A percentile compares a stretch with the other conserved stretches of the same genome.
Evolutionary conservation across 441 rosid genomes (phyloP).

Genomic region (Geranium incanum): DNA sequence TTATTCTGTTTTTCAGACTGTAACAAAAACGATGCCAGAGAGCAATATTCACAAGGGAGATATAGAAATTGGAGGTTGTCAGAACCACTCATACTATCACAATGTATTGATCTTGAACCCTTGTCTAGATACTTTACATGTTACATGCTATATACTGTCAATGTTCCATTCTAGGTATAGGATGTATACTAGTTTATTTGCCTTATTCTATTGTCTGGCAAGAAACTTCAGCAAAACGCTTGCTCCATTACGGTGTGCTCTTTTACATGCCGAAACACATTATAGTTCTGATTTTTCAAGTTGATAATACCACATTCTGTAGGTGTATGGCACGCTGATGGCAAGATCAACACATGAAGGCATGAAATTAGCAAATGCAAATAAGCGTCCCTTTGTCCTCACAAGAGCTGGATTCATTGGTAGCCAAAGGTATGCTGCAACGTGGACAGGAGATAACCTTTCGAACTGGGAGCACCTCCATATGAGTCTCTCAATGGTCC

Average conservation of each 20-base stretch:
- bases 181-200: not conserved
- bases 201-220: not conserved
- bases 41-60: slow-evolving; percentile 76
- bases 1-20: slow-evolving; percentile 40
- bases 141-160: not conserved
- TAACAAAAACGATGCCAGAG: slow-evolving; percentile 89
- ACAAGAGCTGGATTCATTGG: slow-evolving; percentile 94
- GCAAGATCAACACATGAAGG: slow-evolving; percentile 89
- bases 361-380: slow-evolving; percentile 60
- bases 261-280: slow-evolving; percentile 8
- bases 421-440: slow-evolving; percentile 88
- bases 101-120: slow-evolving; percentile 46
- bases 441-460: slow-evolving; percentile 95
- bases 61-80: slow-evolving; percentile 76
- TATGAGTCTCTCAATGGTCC: slow-evolving; percentile 86
- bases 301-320: slow-evolving; percentile 16
- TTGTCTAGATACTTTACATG: slow-evolving; percentile 9
- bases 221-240: not conserved
- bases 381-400: slow-evolving; percentile 86
- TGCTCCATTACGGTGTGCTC: not conserved
- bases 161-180: not conserved
- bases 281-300: slow-evolving; percentile 8
- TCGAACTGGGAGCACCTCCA: slow-evolving; percentile 93
- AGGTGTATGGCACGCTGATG: slow-evolving; percentile 96
- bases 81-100: slow-evolving; percentile 80